Conservation (phyloP, 78 protist species). For the Dictyostelium intermedium region DNA sequence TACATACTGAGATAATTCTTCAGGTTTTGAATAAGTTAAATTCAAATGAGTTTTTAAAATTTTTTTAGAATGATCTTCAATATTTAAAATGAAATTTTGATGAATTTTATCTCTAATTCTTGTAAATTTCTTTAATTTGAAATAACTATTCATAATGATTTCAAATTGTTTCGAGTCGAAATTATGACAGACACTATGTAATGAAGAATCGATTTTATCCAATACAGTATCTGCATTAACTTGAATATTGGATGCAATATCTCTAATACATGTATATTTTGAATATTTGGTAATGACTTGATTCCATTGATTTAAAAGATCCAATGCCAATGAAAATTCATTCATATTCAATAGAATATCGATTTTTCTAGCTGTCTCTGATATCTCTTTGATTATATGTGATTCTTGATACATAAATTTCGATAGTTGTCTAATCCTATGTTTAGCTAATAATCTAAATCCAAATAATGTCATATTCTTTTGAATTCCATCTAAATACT, state of each 20-base stretch:
- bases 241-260: constrained; percentile 6
- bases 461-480: constrained; percentile 54
- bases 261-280: constrained; percentile 36
- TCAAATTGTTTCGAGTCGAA: constrained; percentile 24
- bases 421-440: constrained; percentile 12
- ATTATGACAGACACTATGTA: constrained; percentile 31
- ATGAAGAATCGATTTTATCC: constrained; percentile 60
- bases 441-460: constrained; percentile 35
- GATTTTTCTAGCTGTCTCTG: not conserved
- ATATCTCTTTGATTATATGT: constrained; percentile 26
- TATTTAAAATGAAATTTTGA: constrained; percentile 54
- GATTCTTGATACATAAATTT: constrained; percentile 18
- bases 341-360: constrained; percentile 15
- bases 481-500: constrained; percentile 25
- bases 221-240: constrained; percentile 10
- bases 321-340: constrained; percentile 28
- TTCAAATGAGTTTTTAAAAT: constrained; percentile 45
- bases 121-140: not conserved
- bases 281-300: not conserved
- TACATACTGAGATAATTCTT: constrained; percentile 26
- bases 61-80: constrained; percentile 57
- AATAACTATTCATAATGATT: constrained; percentile 24
- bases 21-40: not conserved
- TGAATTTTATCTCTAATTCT: constrained; percentile 27
- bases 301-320: not conserved